Percentiles rank a stretch among this genome's conserved stretches.
phyloP scores from a whole-genome alignment of 176 grass and related monocot species.

The Oryza coarctata region DNA sequence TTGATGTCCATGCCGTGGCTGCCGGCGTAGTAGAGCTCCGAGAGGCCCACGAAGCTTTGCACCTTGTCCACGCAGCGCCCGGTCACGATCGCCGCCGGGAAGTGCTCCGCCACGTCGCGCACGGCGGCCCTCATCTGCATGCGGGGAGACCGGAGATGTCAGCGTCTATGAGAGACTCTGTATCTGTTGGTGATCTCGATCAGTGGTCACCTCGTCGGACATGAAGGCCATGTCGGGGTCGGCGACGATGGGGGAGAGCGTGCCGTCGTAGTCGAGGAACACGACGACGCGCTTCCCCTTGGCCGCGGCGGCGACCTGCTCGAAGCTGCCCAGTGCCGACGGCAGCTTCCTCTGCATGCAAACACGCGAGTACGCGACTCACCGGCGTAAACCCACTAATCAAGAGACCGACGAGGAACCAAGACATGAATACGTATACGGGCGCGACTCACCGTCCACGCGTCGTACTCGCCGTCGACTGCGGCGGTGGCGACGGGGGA shows the following conservation, averaged over 20 bases:
- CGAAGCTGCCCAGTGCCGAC: slow-evolving; percentile 71
- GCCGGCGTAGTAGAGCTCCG: slow-evolving; percentile 92
- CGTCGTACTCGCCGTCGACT: slow-evolving; percentile 35
- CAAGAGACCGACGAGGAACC: neutral
- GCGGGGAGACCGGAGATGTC: neutral
- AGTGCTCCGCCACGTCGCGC: slow-evolving; percentile 55
- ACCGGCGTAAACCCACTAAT: too few relatives aligned
- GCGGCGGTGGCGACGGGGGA: slow-evolving; percentile 27
- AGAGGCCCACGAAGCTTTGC: slow-evolving; percentile 59
- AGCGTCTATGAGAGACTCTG: neutral
- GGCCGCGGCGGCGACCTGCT: slow-evolving; percentile 62
- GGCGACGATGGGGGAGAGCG: slow-evolving; percentile 91
- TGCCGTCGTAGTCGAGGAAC: slow-evolving; percentile 98
- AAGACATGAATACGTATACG: too few relatives aligned
- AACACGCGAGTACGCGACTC: too few relatives aligned
- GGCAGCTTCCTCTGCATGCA: slow-evolving; percentile 60
- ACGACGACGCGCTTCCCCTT: slow-evolving; percentile 69
- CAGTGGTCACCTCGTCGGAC: slow-evolving; percentile 44
- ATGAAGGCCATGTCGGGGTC: slow-evolving; percentile 92
- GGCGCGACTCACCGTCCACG: slow-evolving; percentile 59
- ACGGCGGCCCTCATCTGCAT: slow-evolving; percentile 89
- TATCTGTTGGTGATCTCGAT: neutral
- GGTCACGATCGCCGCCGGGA: slow-evolving; percentile 83
- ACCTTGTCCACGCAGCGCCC: slow-evolving; percentile 90
- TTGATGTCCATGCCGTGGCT: slow-evolving; percentile 99